Percentiles rank a stretch among this genome's conserved stretches.
These are phyloP conservation scores for Mortierella sp. DNA, from an alignment of 371 early-diverging fungal species.

Conservation along the genomic window DNA sequence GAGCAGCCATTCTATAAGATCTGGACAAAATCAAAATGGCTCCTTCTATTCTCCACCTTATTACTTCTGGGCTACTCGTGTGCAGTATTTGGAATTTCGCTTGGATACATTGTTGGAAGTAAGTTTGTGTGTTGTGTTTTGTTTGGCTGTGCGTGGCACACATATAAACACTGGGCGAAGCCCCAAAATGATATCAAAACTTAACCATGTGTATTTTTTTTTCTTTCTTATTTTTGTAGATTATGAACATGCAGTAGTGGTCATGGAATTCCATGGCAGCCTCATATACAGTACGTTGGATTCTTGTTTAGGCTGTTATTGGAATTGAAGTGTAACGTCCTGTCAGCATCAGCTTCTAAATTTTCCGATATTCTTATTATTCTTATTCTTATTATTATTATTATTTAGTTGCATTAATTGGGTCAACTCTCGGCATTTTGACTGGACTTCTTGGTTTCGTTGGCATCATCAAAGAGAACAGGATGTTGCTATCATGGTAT, in stretches of 20 bases:
- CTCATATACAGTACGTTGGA: conserved; percentile 37
- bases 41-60: conserved; percentile 32
- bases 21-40: conserved; percentile 55
- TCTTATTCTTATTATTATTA: neutral
- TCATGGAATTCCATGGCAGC: conserved; percentile 46
- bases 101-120: conserved; percentile 42
- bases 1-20: conserved; percentile 43
- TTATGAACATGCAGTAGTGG: conserved; percentile 32
- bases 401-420: conserved; percentile 36
- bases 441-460: conserved; percentile 61
- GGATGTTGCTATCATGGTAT: conserved; percentile 62
- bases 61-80: conserved; percentile 34
- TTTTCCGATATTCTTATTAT: neutral
- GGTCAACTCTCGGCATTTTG: conserved; percentile 23
- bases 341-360: neutral
- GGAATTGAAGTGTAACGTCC: neutral
- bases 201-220: neutral
- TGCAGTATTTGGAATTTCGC: conserved; percentile 24
- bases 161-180: neutral
- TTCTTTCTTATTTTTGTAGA: conserved; percentile 10
- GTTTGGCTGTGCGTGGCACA: neutral
- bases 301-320: neutral
- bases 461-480: conserved; percentile 69
- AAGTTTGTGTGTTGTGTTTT: conserved; percentile 6
- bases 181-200: neutral